Evolutionary conservation across 768 basidiomycete genomes (phyloP).

Genomic region (Panaeolus cyanescens): DNA sequence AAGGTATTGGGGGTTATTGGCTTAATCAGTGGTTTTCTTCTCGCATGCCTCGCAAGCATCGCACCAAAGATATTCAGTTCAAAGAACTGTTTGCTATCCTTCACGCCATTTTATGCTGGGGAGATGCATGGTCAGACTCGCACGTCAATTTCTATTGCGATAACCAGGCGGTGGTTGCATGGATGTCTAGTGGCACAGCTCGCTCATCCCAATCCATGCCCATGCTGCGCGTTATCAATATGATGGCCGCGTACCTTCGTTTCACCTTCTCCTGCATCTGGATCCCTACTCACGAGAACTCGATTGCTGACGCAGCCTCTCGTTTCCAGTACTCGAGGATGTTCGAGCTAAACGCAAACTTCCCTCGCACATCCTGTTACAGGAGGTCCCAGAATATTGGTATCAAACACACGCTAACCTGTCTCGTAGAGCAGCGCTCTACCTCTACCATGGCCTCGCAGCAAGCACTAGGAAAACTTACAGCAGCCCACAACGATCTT

Average conservation of each 20-base stretch:
- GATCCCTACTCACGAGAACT: constrained; percentile 19
- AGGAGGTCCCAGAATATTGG: neutral
- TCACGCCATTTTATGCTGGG: constrained; percentile 27
- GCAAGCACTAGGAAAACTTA: constrained; percentile 25
- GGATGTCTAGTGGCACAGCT: constrained; percentile 5
- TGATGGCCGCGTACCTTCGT: constrained; percentile 12
- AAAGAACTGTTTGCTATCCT: constrained; percentile 33
- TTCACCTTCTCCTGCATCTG: constrained; percentile 23
- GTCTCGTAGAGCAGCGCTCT: constrained; percentile 15
- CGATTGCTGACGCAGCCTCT: constrained; percentile 25
- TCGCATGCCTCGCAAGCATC: constrained; percentile 18
- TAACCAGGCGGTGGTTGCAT: constrained; percentile 24
- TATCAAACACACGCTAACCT: neutral
- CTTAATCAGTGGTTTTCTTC: constrained; percentile 23
- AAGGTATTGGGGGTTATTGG: constrained; percentile 26
- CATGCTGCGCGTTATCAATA: constrained; percentile 8
- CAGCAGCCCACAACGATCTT: constrained; percentile 20
- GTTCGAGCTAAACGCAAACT: neutral
- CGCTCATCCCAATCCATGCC: constrained; percentile 6
- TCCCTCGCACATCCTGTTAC: neutral
- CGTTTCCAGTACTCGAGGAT: constrained; percentile 12
- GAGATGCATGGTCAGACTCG: constrained; percentile 14
- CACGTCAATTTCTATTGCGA: constrained; percentile 31
- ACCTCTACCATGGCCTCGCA: constrained; percentile 32
- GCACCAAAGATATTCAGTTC: constrained; percentile 27